phyloP scores from a whole-genome alignment of 2,329 filamentous ascomycete species.

The Acephala macrosclerotiorum region DNA sequence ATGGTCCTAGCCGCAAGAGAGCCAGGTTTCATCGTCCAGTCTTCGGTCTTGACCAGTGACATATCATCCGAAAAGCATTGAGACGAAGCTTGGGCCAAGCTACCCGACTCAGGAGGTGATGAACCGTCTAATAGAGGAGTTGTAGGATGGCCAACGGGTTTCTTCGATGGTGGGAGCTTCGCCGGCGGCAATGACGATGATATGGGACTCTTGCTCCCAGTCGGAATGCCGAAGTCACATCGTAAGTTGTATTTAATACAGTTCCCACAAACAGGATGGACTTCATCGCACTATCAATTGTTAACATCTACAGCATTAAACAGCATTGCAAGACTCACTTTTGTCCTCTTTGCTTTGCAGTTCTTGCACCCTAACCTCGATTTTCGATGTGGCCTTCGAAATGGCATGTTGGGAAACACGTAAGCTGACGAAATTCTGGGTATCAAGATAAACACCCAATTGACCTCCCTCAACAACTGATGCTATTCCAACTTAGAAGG shows the following conservation, averaged over 20 bases:
- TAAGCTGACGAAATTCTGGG: neutral
- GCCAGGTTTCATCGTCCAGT: neutral
- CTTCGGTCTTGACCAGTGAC: constrained; percentile 35
- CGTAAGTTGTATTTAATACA: constrained; percentile 68
- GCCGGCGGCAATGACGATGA: constrained; percentile 18
- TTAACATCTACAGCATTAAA: neutral
- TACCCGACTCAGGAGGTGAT: neutral
- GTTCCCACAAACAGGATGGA: constrained; percentile 68
- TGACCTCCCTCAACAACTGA: neutral
- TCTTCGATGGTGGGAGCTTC: constrained; percentile 16
- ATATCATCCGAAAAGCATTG: neutral
- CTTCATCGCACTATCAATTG: constrained; percentile 63
- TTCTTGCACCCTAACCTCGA: constrained; percentile 68
- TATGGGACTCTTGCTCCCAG: neutral
- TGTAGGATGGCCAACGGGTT: neutral
- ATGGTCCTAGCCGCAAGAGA: constrained; percentile 15
- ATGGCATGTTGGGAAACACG: constrained; percentile 17
- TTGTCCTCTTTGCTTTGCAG: constrained; percentile 73
- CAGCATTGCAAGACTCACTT: constrained; percentile 52
- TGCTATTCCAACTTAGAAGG: neutral
- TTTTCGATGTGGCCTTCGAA: constrained; percentile 69
- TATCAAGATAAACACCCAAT: too few species aligned
- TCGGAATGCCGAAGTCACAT: constrained; percentile 64
- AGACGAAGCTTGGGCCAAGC: neutral
- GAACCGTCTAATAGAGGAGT: neutral